Evolutionary conservation across 2,329 filamentous ascomycete species (phyloP).

Genomic region (Diaporthe batatas): DNA sequence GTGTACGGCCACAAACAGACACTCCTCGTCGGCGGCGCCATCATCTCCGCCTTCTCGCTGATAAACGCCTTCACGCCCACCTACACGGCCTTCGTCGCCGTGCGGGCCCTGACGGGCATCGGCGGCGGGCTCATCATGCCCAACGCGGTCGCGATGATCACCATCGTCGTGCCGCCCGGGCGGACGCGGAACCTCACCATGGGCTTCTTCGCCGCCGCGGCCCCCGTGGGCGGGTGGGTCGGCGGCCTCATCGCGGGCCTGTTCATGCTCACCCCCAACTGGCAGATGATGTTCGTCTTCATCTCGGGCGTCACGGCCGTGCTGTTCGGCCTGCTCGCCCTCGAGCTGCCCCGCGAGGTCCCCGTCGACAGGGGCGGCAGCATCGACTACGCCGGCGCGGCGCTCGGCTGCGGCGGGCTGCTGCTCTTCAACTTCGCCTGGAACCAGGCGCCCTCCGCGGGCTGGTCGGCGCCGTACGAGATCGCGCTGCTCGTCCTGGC

Average conservation of each 20-base stretch:
- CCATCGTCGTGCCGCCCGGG: slow-evolving; percentile 61
- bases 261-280: slow-evolving; percentile 52
- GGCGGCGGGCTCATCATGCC: slow-evolving; percentile 66
- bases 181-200: slow-evolving; percentile 58
- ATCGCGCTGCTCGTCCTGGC: slow-evolving; percentile 56
- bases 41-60: slow-evolving; percentile 59
- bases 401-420: slow-evolving; percentile 55
- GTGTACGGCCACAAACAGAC: slow-evolving; percentile 66
- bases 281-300: slow-evolving; percentile 58
- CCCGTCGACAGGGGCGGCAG: slow-evolving; percentile 53
- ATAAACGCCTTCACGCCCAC: slow-evolving; percentile 58
- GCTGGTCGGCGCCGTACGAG: slow-evolving; percentile 59
- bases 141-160: slow-evolving; percentile 64
- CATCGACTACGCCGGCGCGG: slow-evolving; percentile 57
- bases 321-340: slow-evolving; percentile 41
- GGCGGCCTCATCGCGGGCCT: slow-evolving; percentile 57
- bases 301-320: slow-evolving; percentile 48
- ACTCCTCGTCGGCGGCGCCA: slow-evolving; percentile 57
- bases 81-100: slow-evolving; percentile 57
- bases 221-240: slow-evolving; percentile 60
- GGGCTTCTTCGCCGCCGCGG: slow-evolving; percentile 61
- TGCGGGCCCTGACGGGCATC: slow-evolving; percentile 62
- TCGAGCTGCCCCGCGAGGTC: slow-evolving; percentile 46
- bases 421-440: slow-evolving; percentile 64
- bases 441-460: slow-evolving; percentile 62